Percentiles rank a stretch among this genome's conserved stretches.
Conservation (phyloP, 2,329 filamentous ascomycete species). For the Fusarium decemcellulare region DNA sequence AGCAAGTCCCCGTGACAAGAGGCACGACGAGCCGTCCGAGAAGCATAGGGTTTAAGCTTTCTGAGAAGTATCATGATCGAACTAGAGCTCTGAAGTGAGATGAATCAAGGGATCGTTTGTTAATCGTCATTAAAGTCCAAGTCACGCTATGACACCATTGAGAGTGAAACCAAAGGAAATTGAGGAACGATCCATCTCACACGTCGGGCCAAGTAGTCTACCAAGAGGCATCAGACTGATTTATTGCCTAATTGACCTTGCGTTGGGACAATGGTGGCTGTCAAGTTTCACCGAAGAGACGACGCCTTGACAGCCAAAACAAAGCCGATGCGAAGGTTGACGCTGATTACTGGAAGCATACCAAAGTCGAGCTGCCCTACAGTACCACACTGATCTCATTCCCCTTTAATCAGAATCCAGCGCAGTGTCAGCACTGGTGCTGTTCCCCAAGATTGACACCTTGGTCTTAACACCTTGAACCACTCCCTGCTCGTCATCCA, state of each 20-base stretch:
- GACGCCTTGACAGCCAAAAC: constrained; percentile 68
- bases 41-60: constrained; percentile 57
- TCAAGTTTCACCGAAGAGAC: constrained; percentile 68
- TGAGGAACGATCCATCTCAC: too few species aligned
- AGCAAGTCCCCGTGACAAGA: constrained; percentile 65
- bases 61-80: constrained; percentile 71
- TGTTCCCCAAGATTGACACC: too few species aligned
- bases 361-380: too few species aligned
- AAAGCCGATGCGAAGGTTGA: constrained; percentile 50
- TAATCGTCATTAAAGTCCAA: too few species aligned
- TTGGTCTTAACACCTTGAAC: too few species aligned
- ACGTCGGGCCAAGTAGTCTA: constrained; percentile 65
- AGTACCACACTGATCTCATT: too few species aligned
- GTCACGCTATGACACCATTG: too few species aligned
- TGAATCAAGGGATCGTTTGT: constrained; percentile 69
- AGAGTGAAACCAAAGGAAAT: too few species aligned
- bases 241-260: constrained; percentile 69
- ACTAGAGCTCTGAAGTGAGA: constrained; percentile 74
- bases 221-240: constrained; percentile 72
- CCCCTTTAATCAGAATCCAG: too few species aligned
- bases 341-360: too few species aligned
- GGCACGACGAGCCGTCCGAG: constrained; percentile 64
- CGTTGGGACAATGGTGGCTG: constrained; percentile 66
- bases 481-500: too few species aligned
- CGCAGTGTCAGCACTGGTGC: too few species aligned